phyloP scores from a whole-genome alignment of 345 rosid genomes.

The Acer negundo region DNA sequence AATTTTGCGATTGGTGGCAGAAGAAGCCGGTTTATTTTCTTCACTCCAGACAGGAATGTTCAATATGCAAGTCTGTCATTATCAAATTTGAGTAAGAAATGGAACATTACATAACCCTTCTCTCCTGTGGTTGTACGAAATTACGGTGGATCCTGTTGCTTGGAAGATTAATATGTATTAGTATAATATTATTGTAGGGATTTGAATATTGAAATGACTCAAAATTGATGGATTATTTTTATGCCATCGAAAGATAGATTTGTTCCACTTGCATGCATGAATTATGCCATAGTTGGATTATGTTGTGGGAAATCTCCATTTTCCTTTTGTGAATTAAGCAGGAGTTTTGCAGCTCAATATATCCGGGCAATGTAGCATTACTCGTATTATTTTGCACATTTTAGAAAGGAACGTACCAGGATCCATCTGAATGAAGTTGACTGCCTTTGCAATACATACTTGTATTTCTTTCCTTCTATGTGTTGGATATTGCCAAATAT shows the following conservation, averaged over 20 bases:
- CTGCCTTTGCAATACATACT: conserved; percentile 46
- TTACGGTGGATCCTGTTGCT: background rate
- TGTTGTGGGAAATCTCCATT: conserved; percentile 77
- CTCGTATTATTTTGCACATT: too few relatives aligned
- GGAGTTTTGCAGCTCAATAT: conserved; percentile 48
- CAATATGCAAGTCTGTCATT: background rate
- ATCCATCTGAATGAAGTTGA: conserved; percentile 61
- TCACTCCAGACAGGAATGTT: too few relatives aligned
- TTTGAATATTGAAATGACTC: too few relatives aligned
- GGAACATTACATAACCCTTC: background rate
- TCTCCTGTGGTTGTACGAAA: background rate
- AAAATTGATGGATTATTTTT: too few relatives aligned
- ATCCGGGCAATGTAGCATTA: too few relatives aligned
- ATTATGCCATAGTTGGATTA: background rate
- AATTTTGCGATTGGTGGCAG: background rate
- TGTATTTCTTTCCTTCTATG: conserved; percentile 44
- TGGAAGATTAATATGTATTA: too few relatives aligned
- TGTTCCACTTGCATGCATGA: background rate
- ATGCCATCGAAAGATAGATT: background rate
- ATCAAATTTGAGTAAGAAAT: background rate
- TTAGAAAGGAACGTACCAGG: conserved; percentile 42
- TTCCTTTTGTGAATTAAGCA: conserved; percentile 56
- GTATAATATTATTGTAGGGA: too few relatives aligned
- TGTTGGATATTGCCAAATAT: conserved; percentile 20
- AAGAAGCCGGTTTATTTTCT: too few relatives aligned